A percentile compares a stretch with the other conserved stretches of the same genome.
Conservation (phyloP, 805 yeast genomes). For the Cyberlindnera maclurae region DNA sequence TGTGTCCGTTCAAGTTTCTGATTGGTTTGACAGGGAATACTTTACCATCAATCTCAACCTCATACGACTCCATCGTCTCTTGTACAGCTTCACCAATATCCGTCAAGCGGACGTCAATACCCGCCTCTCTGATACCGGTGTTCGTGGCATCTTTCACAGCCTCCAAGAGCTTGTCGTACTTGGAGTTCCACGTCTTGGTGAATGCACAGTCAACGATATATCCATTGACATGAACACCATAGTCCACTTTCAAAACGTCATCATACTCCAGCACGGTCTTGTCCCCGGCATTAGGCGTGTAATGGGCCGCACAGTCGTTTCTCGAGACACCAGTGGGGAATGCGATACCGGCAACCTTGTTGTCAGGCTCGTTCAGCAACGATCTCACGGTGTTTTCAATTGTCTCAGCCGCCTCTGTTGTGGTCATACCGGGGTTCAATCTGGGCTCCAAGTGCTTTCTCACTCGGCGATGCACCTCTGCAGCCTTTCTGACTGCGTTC, state of each 20-base stretch:
- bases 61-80: conserved; percentile 96
- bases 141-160: conserved; percentile 93
- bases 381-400: conserved; percentile 82
- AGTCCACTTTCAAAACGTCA: conserved; percentile 94
- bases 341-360: conserved; percentile 80
- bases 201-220: conserved; percentile 92
- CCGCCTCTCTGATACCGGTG: conserved; percentile 88
- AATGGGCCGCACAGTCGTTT: conserved; percentile 95
- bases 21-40: conserved; percentile 81
- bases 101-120: conserved; percentile 90
- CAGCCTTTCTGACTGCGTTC: conserved; percentile 91
- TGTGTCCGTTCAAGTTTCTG: conserved; percentile 91
- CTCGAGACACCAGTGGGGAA: conserved; percentile 97
- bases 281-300: conserved; percentile 95
- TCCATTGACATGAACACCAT: conserved; percentile 96
- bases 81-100: conserved; percentile 96
- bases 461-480: conserved; percentile 91
- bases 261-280: conserved; percentile 71
- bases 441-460: conserved; percentile 68
- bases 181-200: conserved; percentile 80
- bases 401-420: conserved; percentile 82
- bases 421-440: conserved; percentile 86
- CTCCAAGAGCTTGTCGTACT: conserved; percentile 68
- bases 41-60: conserved; percentile 84
- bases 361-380: conserved; percentile 53